These are phyloP conservation scores for Tetrahymena borealis DNA, from an alignment of 73 alveolate species.

Conservation along the genomic window DNA sequence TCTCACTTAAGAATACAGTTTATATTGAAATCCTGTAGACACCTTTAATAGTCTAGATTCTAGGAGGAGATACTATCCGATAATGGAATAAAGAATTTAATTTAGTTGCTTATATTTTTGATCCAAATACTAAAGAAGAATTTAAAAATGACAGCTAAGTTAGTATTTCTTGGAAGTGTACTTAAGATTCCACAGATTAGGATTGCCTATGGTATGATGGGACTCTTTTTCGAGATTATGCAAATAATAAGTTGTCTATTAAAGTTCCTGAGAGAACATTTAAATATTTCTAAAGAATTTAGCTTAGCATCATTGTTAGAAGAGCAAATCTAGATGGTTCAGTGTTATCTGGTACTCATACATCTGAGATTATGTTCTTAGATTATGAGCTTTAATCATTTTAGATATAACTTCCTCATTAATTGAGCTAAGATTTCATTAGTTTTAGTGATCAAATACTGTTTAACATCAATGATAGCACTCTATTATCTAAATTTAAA, in stretches of 20 bases:
- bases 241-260: neutral
- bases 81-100: neutral
- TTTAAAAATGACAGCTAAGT: neutral
- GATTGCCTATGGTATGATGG: neutral
- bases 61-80: neutral
- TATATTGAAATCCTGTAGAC: neutral
- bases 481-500: neutral
- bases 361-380: neutral
- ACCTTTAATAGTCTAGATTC: neutral
- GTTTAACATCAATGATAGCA: neutral
- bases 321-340: neutral
- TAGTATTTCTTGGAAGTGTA: neutral
- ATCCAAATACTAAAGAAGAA: neutral
- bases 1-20: neutral
- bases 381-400: neutral
- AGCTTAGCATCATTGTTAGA: neutral
- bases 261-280: neutral
- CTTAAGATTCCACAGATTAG: neutral
- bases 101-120: neutral
- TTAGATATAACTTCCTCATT: neutral
- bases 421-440: neutral
- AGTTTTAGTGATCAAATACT: neutral
- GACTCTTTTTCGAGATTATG: neutral
- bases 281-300: neutral
- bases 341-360: neutral